Evolutionary conservation across 2,329 filamentous ascomycete genomes (phyloP).

Genomic region (Mariannaea elegans): DNA sequence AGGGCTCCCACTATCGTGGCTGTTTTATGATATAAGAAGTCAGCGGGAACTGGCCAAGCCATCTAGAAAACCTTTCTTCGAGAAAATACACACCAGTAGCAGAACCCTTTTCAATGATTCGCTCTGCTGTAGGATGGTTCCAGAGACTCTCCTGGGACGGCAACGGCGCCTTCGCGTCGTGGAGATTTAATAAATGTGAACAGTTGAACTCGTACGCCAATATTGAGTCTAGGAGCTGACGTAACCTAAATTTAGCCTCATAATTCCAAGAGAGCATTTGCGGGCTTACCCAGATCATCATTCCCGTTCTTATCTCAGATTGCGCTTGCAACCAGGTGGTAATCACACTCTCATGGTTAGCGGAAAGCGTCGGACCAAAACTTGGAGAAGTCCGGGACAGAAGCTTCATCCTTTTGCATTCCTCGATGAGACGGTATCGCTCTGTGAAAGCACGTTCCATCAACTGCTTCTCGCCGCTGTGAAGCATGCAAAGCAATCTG

Average conservation of each 20-base stretch:
- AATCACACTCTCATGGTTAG: background rate
- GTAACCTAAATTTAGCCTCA: background rate
- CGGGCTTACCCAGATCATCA: conserved; percentile 5
- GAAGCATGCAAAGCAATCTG: background rate
- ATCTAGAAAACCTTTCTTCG: background rate
- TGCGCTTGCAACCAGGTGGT: background rate
- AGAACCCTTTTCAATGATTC: background rate
- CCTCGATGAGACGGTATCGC: background rate
- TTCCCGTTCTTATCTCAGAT: background rate
- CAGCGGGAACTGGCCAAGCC: no score
- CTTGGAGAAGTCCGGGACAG: background rate
- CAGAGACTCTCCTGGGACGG: background rate
- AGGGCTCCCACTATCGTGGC: conserved; percentile 23
- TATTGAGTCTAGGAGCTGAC: background rate
- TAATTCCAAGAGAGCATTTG: background rate
- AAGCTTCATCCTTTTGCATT: background rate
- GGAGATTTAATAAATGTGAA: background rate
- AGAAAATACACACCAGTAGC: background rate
- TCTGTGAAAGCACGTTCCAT: background rate
- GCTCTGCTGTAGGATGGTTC: background rate
- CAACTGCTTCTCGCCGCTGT: background rate
- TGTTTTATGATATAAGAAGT: background rate
- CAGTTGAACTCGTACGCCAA: background rate
- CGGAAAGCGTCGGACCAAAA: background rate
- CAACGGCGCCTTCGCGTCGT: background rate